A percentile compares a stretch with the other conserved stretches of the same genome.
Conservation (phyloP, 2,329 filamentous ascomycete genomes). For the Acephala macrosclerotiorum region DNA sequence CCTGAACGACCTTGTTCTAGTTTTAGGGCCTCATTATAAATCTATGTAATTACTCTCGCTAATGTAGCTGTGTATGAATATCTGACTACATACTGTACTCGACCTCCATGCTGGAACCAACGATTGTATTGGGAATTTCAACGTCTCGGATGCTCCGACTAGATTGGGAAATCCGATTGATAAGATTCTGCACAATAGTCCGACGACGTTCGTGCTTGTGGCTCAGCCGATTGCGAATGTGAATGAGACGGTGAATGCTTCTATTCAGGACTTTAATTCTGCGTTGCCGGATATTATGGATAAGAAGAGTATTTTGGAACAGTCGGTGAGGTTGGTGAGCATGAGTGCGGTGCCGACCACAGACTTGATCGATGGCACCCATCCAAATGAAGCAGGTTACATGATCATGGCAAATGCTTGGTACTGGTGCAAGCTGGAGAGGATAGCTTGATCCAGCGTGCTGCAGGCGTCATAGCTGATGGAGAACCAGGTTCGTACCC, state of each 20-base stretch:
- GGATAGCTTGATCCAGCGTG: neutral
- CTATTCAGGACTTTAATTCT: constrained; percentile 26
- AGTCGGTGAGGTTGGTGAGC: constrained; percentile 23
- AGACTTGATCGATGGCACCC: constrained; percentile 28
- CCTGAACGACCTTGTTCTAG: too few species aligned
- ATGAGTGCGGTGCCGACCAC: constrained; percentile 24
- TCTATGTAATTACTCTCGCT: too few species aligned
- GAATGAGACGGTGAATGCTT: neutral
- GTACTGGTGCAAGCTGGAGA: neutral
- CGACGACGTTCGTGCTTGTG: constrained; percentile 47
- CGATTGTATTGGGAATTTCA: constrained; percentile 39
- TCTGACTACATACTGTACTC: too few species aligned
- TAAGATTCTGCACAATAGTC: constrained; percentile 40
- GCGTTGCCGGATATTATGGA: constrained; percentile 29
- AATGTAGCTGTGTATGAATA: too few species aligned
- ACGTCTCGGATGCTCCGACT: constrained; percentile 42
- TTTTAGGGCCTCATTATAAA: too few species aligned
- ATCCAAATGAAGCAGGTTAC: constrained; percentile 35
- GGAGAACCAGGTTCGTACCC: neutral
- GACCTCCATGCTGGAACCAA: constrained; percentile 46
- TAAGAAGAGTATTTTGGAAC: constrained; percentile 11
- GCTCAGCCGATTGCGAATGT: constrained; percentile 44
- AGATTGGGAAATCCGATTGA: constrained; percentile 46
- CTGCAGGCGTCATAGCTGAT: neutral
- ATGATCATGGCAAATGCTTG: neutral